phyloP scores from a whole-genome alignment of 75 land plant genomes.

The Pinus albicaulis region DNA sequence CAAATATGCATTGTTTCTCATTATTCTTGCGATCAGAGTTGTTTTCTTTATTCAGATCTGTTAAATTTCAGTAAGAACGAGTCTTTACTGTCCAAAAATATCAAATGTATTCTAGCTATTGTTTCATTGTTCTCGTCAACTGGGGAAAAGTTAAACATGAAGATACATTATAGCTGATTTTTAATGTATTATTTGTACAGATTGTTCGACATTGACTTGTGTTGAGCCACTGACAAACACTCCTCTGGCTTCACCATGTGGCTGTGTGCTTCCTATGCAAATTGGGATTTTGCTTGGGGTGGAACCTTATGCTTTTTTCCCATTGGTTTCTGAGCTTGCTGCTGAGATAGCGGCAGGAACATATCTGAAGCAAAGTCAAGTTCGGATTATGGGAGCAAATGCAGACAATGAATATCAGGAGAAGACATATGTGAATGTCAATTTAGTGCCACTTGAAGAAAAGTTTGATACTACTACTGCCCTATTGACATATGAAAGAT shows the following conservation, averaged over 20 bases:
- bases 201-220: constrained; percentile 55
- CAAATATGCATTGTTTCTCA: not conserved
- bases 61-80: not conserved
- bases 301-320: constrained; percentile 60
- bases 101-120: not conserved
- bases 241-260: constrained; percentile 83
- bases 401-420: constrained; percentile 56
- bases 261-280: constrained; percentile 87
- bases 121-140: not conserved
- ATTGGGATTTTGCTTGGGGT: constrained; percentile 64
- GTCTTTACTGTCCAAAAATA: not conserved
- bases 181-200: constrained; percentile 23
- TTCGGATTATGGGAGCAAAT: constrained; percentile 72
- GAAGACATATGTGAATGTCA: constrained; percentile 59
- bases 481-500: constrained; percentile 52
- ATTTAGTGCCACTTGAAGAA: constrained; percentile 80
- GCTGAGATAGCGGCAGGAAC: constrained; percentile 75
- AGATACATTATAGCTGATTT: not conserved
- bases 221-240: constrained; percentile 69
- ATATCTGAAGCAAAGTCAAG: constrained; percentile 81
- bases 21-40: not conserved
- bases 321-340: constrained; percentile 66
- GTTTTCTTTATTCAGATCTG: not conserved
- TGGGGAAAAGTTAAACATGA: not conserved
- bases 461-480: constrained; percentile 88